These are phyloP conservation scores for Podospora appendiculata DNA, from an alignment of 495 filamentous ascomycete species.

Conservation along the genomic window DNA sequence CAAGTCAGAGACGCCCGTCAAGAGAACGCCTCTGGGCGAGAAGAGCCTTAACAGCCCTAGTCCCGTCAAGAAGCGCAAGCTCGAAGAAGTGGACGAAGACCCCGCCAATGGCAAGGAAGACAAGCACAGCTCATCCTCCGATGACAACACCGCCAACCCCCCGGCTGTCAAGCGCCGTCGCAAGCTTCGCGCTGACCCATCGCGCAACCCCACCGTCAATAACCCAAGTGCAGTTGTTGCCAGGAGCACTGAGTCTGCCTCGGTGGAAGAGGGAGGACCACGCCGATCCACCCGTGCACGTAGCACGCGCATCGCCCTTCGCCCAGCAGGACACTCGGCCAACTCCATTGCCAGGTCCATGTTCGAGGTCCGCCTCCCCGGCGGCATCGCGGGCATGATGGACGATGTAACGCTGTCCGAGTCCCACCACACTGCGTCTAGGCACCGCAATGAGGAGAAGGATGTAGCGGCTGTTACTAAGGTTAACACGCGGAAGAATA, in stretches of 20 bases:
- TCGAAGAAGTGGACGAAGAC: conserved; percentile 11
- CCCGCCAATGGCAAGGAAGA: conserved; percentile 3
- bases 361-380: conserved; percentile 23
- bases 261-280: neutral
- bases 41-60: conserved; percentile 31
- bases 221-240: neutral
- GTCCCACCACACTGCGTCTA: conserved; percentile 9
- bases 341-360: conserved; percentile 24
- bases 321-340: conserved; percentile 20
- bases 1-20: conserved; percentile 21
- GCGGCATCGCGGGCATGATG: conserved; percentile 9
- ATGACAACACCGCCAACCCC: neutral
- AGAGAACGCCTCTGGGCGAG: conserved; percentile 28
- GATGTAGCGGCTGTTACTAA: conserved; percentile 39
- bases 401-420: conserved; percentile 13
- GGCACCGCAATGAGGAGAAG: conserved; percentile 39
- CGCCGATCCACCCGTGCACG: conserved; percentile 23
- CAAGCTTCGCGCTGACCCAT: conserved; percentile 14
- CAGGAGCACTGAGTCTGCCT: too few relatives aligned
- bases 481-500: conserved; percentile 50
- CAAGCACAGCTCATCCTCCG: neutral
- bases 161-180: conserved; percentile 21
- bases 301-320: conserved; percentile 15
- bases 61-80: conserved; percentile 27
- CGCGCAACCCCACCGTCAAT: neutral